phyloP scores from a whole-genome alignment of 257 asterid genomes.

The Solanum tacnaense region DNA sequence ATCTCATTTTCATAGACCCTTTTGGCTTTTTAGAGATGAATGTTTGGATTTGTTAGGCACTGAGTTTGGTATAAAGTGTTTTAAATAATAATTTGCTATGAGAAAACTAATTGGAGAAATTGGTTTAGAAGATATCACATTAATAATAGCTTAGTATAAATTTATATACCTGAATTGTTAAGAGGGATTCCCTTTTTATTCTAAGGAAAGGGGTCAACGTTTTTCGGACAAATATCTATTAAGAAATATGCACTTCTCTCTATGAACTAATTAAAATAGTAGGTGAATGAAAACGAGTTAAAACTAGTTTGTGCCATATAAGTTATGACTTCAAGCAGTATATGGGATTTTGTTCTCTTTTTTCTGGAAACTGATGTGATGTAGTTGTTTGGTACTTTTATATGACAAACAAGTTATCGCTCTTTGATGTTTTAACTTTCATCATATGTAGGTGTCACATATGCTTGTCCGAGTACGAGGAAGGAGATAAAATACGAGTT shows the following conservation, averaged over 20 bases:
- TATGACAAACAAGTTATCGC: background rate
- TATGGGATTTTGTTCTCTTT: background rate
- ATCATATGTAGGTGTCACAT: conserved; percentile 61
- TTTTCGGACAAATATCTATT: background rate
- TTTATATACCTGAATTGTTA: background rate
- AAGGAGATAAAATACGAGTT: conserved; percentile 67
- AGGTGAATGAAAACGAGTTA: background rate
- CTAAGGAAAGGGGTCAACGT: background rate
- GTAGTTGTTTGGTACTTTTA: background rate
- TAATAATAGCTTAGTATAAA: background rate
- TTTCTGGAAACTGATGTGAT: background rate
- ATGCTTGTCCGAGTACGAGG: conserved; percentile 83
- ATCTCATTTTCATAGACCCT: background rate
- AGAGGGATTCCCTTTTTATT: background rate
- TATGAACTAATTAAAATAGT: background rate
- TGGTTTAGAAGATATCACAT: background rate
- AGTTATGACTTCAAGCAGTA: background rate
- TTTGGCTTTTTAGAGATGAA: background rate
- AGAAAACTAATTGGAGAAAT: background rate
- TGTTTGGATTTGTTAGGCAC: background rate
- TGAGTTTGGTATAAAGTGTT: background rate
- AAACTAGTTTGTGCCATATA: background rate
- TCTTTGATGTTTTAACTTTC: background rate
- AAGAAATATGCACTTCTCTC: background rate
- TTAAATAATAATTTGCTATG: background rate